Conservation (phyloP, 805 yeast species). For the Wickerhamiella vanderwaltii region DNA sequence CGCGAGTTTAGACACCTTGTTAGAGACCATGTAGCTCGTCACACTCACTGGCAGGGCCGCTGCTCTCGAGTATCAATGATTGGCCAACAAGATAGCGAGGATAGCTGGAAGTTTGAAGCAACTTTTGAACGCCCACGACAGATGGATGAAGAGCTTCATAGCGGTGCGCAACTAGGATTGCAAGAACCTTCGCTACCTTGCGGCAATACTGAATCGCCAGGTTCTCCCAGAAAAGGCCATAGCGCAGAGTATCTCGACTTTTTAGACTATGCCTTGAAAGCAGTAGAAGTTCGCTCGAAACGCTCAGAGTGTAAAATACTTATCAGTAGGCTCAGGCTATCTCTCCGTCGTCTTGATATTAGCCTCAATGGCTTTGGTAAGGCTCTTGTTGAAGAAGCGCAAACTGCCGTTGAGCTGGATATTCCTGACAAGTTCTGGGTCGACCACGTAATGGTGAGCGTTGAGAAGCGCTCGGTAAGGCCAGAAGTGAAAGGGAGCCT, state of each 20-base stretch:
- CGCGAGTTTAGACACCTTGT: conserved; percentile 1
- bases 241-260: conserved; percentile 1
- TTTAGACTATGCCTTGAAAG: neutral
- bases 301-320: conserved; percentile 1
- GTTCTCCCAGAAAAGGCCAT: neutral
- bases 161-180: neutral
- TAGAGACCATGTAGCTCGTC: neutral
- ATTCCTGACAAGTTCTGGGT: conserved; percentile 35
- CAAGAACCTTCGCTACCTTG: neutral
- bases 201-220: neutral
- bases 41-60: neutral
- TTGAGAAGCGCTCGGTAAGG: conserved; percentile 37
- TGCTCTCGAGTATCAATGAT: neutral
- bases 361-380: conserved; percentile 2
- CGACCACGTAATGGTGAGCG: conserved; percentile 20
- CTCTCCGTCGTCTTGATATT: neutral
- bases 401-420: conserved; percentile 17
- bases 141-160: neutral
- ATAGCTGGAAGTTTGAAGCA: conserved; percentile 3
- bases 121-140: neutral
- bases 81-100: neutral
- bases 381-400: conserved; percentile 2
- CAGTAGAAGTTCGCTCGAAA: neutral
- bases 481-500: conserved; percentile 38
- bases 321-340: neutral